Percentiles rank a stretch among this genome's conserved stretches.
phyloP scores from a whole-genome alignment of 2,329 filamentous ascomycete species.

The Orbilia ellipsospora region DNA sequence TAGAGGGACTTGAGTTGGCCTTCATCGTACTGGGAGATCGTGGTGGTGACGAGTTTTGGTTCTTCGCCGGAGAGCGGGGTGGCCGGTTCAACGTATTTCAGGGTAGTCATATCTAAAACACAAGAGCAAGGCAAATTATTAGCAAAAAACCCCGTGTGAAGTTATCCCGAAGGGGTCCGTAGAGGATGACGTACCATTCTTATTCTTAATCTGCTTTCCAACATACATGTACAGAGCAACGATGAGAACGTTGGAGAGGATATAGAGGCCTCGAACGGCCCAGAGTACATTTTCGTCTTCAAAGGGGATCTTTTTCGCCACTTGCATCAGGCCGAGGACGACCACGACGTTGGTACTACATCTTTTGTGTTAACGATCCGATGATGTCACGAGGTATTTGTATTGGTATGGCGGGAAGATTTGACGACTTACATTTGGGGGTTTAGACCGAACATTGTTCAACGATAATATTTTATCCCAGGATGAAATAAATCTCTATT shows the following conservation, averaged over 20 bases:
- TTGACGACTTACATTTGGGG: constrained; percentile 47
- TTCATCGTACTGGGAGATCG: constrained; percentile 92
- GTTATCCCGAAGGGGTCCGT: too few relatives aligned
- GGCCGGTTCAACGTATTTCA: constrained; percentile 98
- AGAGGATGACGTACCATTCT: constrained; percentile 79
- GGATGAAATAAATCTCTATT: background rate
- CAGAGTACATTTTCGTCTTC: constrained; percentile 81
- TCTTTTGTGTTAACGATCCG: constrained; percentile 15
- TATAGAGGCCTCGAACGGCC: constrained; percentile 72
- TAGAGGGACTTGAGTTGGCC: constrained; percentile 84
- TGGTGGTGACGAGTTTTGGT: constrained; percentile 95
- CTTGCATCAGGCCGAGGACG: constrained; percentile 98
- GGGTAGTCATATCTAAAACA: constrained; percentile 84
- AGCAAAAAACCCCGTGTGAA: too few relatives aligned
- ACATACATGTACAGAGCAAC: constrained; percentile 85
- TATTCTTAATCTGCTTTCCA: constrained; percentile 86
- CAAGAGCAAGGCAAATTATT: background rate
- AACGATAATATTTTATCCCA: constrained; percentile 6
- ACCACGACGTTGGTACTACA: constrained; percentile 88
- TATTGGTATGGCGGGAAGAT: background rate
- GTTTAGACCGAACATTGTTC: constrained; percentile 52
- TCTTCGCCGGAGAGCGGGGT: constrained; percentile 94
- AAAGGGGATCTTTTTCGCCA: constrained; percentile 93
- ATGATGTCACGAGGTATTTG: constrained; percentile 10
- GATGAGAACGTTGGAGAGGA: constrained; percentile 84